Evolutionary conservation across 2,329 filamentous ascomycete genomes (phyloP).

Genomic region (Fusarium incarnatum): DNA sequence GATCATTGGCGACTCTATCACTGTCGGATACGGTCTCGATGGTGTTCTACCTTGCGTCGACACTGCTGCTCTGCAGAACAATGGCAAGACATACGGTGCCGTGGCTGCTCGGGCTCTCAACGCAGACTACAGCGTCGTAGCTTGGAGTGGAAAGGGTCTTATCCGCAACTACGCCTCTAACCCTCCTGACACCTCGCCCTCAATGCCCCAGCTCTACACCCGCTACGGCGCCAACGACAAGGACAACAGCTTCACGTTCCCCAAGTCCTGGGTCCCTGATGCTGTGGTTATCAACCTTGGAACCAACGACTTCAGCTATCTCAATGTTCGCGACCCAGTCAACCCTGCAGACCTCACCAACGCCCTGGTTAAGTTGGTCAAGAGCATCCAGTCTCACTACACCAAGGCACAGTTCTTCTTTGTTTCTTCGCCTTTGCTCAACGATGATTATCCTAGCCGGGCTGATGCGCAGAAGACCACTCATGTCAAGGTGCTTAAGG

Average conservation of each 20-base stretch:
- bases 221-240: conserved; percentile 57
- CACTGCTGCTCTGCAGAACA: conserved; percentile 54
- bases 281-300: conserved; percentile 58
- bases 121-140: conserved; percentile 58
- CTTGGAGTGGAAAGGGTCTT: conserved; percentile 59
- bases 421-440: conserved; percentile 55
- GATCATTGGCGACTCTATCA: conserved; percentile 59
- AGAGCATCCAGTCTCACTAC: conserved; percentile 51
- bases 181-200: conserved; percentile 47
- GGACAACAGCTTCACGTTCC: conserved; percentile 54
- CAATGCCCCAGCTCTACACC: conserved; percentile 56
- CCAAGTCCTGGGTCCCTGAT: conserved; percentile 45
- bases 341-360: conserved; percentile 45
- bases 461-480: conserved; percentile 55
- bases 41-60: conserved; percentile 55
- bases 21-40: conserved; percentile 58
- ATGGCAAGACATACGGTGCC: conserved; percentile 57
- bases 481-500: conserved; percentile 51
- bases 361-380: conserved; percentile 41
- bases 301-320: conserved; percentile 58
- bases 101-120: conserved; percentile 55
- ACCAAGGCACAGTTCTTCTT: conserved; percentile 54
- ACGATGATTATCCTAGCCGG: conserved; percentile 52
- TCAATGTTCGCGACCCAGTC: conserved; percentile 46
- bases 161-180: conserved; percentile 53